A percentile compares a stretch with the other conserved stretches of the same genome.
Evolutionary conservation across 2,329 filamentous ascomycete species (phyloP).

Genomic region (Nemania serpens): DNA sequence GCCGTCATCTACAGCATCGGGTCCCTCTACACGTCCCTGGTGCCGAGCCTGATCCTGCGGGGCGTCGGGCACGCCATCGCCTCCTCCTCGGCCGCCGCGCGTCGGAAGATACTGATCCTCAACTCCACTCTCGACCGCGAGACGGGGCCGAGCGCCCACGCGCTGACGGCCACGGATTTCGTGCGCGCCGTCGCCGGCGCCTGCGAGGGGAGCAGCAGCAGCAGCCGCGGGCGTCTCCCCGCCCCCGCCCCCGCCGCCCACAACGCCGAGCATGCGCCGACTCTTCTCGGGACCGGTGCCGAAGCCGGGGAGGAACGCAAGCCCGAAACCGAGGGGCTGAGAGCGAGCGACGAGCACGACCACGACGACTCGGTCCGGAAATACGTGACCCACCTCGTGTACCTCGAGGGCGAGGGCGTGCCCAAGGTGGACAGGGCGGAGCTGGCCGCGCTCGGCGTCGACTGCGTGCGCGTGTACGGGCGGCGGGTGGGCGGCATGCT

Average conservation of each 20-base stretch:
- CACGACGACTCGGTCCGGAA: conserved; percentile 49
- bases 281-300: too few species aligned
- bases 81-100: conserved; percentile 41
- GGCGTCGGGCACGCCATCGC: conserved; percentile 69
- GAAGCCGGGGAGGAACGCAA: neutral
- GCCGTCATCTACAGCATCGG: conserved; percentile 90
- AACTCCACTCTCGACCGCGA: conserved; percentile 87
- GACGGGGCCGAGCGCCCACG: conserved; percentile 69
- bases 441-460: conserved; percentile 71
- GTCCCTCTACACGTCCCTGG: conserved; percentile 87
- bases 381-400: conserved; percentile 85
- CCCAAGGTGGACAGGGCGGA: conserved; percentile 71
- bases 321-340: too few species aligned
- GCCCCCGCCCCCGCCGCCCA: too few species aligned
- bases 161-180: conserved; percentile 80
- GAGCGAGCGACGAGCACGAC: too few species aligned
- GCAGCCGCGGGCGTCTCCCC: conserved; percentile 46
- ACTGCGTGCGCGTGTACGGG: conserved; percentile 77
- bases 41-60: conserved; percentile 79
- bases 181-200: conserved; percentile 78
- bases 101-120: conserved; percentile 79
- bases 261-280: too few species aligned
- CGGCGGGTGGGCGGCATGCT: conserved; percentile 59
- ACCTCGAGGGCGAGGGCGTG: conserved; percentile 72
- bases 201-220: conserved; percentile 72